Conservation (phyloP, 2,329 filamentous ascomycete species). For the Cladosporium cucumerinum region DNA sequence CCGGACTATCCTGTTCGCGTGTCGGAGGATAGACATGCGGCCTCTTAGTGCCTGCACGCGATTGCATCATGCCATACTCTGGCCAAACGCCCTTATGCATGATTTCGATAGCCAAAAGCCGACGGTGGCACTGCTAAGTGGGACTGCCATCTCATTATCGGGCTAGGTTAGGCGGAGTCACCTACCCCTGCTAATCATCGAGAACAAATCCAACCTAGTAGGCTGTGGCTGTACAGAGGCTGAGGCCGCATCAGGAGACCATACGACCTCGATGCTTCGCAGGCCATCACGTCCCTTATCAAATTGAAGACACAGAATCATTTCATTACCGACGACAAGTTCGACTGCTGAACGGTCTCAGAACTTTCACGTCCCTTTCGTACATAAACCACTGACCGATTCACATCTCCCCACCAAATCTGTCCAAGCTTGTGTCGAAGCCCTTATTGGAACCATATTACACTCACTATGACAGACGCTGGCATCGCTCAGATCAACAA, state of each 20-base stretch:
- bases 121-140: background rate
- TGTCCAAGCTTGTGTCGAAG: too few species aligned
- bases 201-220: background rate
- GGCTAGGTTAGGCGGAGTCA: background rate
- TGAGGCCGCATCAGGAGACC: background rate
- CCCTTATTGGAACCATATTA: background rate
- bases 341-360: too few species aligned
- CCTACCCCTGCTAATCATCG: background rate
- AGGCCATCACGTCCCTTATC: background rate
- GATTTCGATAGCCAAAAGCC: slow-evolving; percentile 10
- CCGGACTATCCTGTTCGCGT: background rate
- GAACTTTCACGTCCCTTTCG: too few species aligned
- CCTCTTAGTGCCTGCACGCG: background rate
- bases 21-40: background rate
- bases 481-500: background rate
- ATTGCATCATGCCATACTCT: background rate
- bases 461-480: background rate
- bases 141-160: background rate
- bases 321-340: too few species aligned
- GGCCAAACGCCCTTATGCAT: background rate
- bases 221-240: slow-evolving; percentile 3
- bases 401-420: too few species aligned
- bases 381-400: too few species aligned
- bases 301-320: too few species aligned
- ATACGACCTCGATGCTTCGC: background rate